Percentiles rank a stretch among this genome's conserved stretches.
Evolutionary conservation across 2,329 filamentous ascomycete genomes (phyloP).

Genomic region (Didymella arachidicola): DNA sequence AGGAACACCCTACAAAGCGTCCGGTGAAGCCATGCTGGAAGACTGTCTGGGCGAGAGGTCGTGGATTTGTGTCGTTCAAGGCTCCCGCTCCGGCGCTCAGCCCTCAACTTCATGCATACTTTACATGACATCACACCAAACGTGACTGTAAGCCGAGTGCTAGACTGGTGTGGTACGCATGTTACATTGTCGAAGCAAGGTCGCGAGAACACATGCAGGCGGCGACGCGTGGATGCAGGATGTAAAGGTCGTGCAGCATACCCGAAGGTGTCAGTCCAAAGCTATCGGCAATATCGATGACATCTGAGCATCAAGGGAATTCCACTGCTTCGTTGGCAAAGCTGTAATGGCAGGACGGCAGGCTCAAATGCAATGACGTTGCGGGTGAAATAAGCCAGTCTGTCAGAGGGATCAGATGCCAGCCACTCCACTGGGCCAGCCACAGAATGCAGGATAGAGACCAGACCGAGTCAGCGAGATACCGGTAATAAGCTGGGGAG

Average conservation of each 20-base stretch:
- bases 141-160: conserved; percentile 3
- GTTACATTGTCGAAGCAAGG: conserved; percentile 5
- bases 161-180: not conserved
- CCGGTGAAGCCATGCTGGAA: conserved; percentile 12
- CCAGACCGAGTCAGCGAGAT: not conserved
- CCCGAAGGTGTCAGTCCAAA: not conserved
- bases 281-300: not conserved
- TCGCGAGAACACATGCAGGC: not conserved
- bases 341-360: not conserved
- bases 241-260: not conserved
- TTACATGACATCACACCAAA: not conserved
- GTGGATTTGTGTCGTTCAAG: conserved; percentile 7
- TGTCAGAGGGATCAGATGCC: conserved; percentile 2
- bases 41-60: not conserved
- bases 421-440: conserved; percentile 4
- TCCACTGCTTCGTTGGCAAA: not conserved
- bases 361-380: conserved; percentile 4
- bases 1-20: conserved; percentile 7
- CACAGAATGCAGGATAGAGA: not conserved
- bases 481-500: not conserved
- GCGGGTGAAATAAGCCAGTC: not conserved
- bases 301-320: not conserved
- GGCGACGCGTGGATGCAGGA: not conserved
- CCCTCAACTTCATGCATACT: not conserved
- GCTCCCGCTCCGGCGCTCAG: not conserved